Evolutionary conservation across 352 stramenopile genomes (phyloP), one percentile per base, ranked within the genome.

Genomic region (Phytophthora europaea): DNA sequence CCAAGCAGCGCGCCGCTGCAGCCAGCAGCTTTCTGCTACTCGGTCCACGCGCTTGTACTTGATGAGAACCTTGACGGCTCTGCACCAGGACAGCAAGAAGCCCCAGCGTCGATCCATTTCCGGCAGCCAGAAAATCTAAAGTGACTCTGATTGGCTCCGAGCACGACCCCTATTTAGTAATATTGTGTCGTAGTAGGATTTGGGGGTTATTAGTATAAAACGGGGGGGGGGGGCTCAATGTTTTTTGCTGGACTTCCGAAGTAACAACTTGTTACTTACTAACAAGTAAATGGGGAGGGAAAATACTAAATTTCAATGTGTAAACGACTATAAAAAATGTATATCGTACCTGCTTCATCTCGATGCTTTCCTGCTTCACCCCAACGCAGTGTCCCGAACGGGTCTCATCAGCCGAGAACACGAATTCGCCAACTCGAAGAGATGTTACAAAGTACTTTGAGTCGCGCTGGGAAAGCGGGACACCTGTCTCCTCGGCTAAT

Each of bases 81-180:
- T 47, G 70, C 57, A 22, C 70, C 70, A 15, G 33, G 28, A 3
- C 70, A 64, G 43, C 43, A 50, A 22, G 43, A 50, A 50, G 18
- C 43, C 43, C 43, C 43, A 50, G 43, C 43, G 43, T 8, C 43
- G 43, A 50, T 23, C 43, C 43, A 22, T 23, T 16, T 22, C 18
- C 15, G 15, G 6, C 43, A 10, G n/a, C 8, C 10, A 31, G 26
- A 43, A 43, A 15, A 40, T 3, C 34, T 40, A 1, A 40, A 40
- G 34, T 40, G 34, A 43, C 8, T 43, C 36, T 43, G 36, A 43
- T 43, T 43, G 36, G 12, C 23, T 31, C 3, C 26, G 26, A 31
- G 26, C 6, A 31, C 26, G 3, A 31, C 26, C 26, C 26, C 26
- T 31, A 31, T 31, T 31, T 31, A 31, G 26, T 31, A 31, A 31